Evolutionary conservation across 2,329 filamentous ascomycete species (phyloP).

Genomic region (Colletotrichum ledebouriae): DNA sequence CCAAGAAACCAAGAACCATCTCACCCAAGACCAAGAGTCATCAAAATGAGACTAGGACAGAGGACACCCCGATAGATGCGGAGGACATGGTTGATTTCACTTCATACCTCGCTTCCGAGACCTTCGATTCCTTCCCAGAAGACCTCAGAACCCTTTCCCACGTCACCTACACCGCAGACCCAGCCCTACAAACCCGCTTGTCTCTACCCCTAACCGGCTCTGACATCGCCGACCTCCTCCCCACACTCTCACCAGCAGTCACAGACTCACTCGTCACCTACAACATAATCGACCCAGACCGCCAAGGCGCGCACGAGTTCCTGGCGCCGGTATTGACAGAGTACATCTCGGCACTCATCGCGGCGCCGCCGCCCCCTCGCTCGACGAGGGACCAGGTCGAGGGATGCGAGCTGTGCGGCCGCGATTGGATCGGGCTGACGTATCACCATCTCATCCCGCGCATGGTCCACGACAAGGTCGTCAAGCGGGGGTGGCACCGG

Average conservation of each 20-base stretch:
- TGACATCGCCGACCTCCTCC: constrained; percentile 65
- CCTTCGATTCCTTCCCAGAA: constrained; percentile 74
- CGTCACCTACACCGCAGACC: constrained; percentile 63
- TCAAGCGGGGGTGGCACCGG: constrained; percentile 84
- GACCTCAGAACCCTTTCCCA: constrained; percentile 74
- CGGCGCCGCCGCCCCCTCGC: constrained; percentile 74
- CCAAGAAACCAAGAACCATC: constrained; percentile 48
- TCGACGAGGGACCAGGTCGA: constrained; percentile 64
- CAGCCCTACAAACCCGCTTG: constrained; percentile 67
- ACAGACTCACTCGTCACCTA: constrained; percentile 78
- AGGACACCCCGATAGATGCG: constrained; percentile 54
- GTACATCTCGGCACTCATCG: constrained; percentile 70
- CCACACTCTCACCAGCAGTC: constrained; percentile 69
- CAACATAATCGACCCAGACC: constrained; percentile 65
- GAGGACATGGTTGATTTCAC: constrained; percentile 85
- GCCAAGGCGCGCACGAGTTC: constrained; percentile 61
- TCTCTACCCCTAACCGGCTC: constrained; percentile 66
- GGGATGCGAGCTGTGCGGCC: constrained; percentile 81
- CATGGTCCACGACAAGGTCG: constrained; percentile 79
- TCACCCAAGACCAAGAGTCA: background rate
- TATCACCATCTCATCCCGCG: constrained; percentile 92
- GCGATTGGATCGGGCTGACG: constrained; percentile 80
- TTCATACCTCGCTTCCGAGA: constrained; percentile 80
- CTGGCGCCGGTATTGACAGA: constrained; percentile 72
- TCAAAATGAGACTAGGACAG: constrained; percentile 2